A percentile compares a stretch with the other conserved stretches of the same genome.
phyloP scores from a whole-genome alignment of 768 basidiomycete species.

The Tulasnella sp. region DNA sequence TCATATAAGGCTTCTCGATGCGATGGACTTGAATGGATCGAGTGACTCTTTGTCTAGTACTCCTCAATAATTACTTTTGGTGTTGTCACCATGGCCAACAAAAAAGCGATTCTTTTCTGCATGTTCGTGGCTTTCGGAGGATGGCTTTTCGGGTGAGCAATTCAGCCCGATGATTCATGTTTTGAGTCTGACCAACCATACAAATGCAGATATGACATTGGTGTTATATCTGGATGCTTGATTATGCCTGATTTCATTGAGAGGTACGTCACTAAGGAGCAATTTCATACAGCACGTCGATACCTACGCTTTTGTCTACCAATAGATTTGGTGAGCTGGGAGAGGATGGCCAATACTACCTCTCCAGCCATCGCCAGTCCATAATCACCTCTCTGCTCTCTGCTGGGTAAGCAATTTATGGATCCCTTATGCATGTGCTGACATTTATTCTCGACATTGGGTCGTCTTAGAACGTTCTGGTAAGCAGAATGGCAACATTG shows the following conservation, averaged over 20 bases:
- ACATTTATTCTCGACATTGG: not conserved
- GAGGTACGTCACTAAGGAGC: too few relatives aligned
- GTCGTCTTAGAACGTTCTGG: conserved; percentile 36
- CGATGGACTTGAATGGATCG: too few relatives aligned
- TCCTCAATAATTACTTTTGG: too few relatives aligned
- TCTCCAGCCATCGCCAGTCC: conserved; percentile 53
- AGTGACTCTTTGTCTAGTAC: too few relatives aligned
- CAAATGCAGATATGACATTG: conserved; percentile 58
- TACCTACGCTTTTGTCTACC: too few relatives aligned
- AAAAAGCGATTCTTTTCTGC: conserved; percentile 48
- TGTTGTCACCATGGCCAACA: conserved; percentile 35
- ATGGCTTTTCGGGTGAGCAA: conserved; percentile 21
- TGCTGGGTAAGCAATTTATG: conserved; percentile 40
- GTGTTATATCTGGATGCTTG: conserved; percentile 57
- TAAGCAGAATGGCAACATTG: conserved; percentile 24
- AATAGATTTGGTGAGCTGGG: conserved; percentile 44
- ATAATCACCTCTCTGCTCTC: conserved; percentile 69
- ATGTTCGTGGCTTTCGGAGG: conserved; percentile 62
- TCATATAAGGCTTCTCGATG: too few relatives aligned
- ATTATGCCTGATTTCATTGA: conserved; percentile 67
- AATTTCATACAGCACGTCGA: not conserved
- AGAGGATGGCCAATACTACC: conserved; percentile 34
- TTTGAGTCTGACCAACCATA: not conserved
- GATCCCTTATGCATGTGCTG: too few relatives aligned
- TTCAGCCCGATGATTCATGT: not conserved